Percentiles rank a stretch among this genome's conserved stretches.
Evolutionary conservation across 2,329 filamentous ascomycete genomes (phyloP).

Genomic region (Salinomyces thailandicus): DNA sequence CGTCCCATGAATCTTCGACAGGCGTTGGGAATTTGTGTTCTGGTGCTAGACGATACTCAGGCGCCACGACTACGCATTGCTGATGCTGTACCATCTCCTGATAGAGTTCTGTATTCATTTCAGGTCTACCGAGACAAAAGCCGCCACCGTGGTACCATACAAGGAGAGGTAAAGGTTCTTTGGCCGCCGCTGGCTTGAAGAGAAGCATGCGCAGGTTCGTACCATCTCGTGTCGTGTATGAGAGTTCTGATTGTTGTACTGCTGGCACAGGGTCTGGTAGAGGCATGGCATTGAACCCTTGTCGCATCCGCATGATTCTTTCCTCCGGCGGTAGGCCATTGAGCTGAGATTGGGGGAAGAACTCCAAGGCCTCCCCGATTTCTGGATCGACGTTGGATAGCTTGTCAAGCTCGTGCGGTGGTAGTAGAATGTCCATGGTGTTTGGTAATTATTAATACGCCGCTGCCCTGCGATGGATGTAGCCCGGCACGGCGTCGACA

Average conservation of each 20-base stretch:
- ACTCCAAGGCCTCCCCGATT: constrained; percentile 3
- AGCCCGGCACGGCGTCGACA: no score
- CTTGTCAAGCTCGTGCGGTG: constrained; percentile 3
- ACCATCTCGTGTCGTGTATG: constrained; percentile 8
- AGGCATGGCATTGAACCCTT: constrained; percentile 3
- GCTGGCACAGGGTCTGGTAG: constrained; percentile 1
- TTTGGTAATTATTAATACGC: no score
- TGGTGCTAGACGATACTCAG: constrained; percentile 35
- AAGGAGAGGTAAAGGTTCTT: constrained; percentile 5
- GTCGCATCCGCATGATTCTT: constrained; percentile 5
- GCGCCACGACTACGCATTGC: constrained; percentile 7
- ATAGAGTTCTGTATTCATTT: constrained; percentile 6
- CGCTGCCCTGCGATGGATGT: no score
- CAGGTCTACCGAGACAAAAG: constrained; percentile 8
- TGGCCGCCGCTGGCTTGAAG: constrained; percentile 6
- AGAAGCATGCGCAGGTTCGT: constrained; percentile 6
- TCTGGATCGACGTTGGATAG: constrained; percentile 6
- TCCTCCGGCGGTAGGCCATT: constrained; percentile 2
- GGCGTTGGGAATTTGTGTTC: constrained; percentile 38
- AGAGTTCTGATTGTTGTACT: constrained; percentile 4
- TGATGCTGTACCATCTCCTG: constrained; percentile 7
- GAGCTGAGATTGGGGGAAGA: constrained; percentile 2
- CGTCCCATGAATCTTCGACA: constrained; percentile 37
- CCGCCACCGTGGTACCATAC: constrained; percentile 13
- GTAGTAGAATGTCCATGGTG: background rate